Percentiles rank a stretch among this genome's conserved stretches.
These are phyloP conservation scores for Epichloe glyceriae DNA, from an alignment of 2,329 filamentous ascomycete genomes.

Conservation along the genomic window DNA sequence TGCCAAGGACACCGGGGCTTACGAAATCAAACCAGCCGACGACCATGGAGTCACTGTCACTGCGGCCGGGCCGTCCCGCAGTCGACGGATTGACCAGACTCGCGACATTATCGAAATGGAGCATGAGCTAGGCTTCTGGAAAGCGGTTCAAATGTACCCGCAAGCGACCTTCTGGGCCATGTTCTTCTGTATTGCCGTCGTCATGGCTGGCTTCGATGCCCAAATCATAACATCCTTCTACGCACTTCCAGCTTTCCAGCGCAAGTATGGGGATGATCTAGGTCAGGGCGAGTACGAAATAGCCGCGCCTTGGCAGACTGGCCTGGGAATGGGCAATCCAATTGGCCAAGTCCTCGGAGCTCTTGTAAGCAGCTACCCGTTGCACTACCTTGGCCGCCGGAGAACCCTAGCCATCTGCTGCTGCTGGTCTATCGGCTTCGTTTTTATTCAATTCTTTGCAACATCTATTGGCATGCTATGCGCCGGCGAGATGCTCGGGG, in stretches of 20 bases:
- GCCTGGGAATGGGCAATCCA: constrained; percentile 29
- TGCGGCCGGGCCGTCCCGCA: constrained; percentile 2
- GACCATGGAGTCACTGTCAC: background rate
- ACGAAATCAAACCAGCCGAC: background rate
- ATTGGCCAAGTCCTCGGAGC: constrained; percentile 36
- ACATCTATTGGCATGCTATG: constrained; percentile 40
- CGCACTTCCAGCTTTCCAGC: constrained; percentile 19
- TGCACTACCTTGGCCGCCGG: constrained; percentile 30
- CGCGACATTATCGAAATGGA: constrained; percentile 12
- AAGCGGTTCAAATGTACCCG: constrained; percentile 26
- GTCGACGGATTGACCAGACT: constrained; percentile 11
- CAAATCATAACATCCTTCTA: constrained; percentile 27
- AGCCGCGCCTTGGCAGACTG: constrained; percentile 35
- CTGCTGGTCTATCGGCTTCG: constrained; percentile 33
- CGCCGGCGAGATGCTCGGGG: constrained; percentile 50
- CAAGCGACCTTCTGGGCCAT: constrained; percentile 18
- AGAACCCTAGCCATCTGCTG: constrained; percentile 32
- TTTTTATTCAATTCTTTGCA: constrained; percentile 53
- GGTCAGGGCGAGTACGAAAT: constrained; percentile 25
- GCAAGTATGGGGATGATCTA: constrained; percentile 18
- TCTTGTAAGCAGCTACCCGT: constrained; percentile 13
- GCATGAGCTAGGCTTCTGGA: constrained; percentile 15
- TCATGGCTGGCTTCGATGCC: constrained; percentile 22
- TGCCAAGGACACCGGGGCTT: background rate
- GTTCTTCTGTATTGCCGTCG: constrained; percentile 16